Evolutionary conservation across 306 rosid genomes (phyloP).

Genomic region (Rubus parviflorus): DNA sequence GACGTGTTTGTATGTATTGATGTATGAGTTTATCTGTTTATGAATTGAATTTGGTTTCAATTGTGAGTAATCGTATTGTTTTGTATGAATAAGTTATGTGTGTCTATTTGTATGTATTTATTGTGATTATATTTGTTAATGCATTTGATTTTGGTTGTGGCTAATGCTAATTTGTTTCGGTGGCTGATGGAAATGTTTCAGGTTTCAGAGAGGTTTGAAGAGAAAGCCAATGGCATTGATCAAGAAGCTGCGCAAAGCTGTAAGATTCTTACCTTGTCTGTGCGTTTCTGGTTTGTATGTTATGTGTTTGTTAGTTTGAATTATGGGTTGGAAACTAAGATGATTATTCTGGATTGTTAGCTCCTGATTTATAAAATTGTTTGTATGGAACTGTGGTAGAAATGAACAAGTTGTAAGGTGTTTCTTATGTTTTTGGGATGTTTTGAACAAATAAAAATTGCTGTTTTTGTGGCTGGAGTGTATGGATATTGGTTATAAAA

Average conservation of each 20-base stretch:
- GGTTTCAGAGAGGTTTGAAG: conserved; percentile 90
- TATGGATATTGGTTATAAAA: not conserved
- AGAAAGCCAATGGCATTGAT: conserved; percentile 92
- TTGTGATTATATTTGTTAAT: not conserved
- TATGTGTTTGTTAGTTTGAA: not conserved
- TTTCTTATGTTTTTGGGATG: not conserved
- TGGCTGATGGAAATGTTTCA: conserved; percentile 11
- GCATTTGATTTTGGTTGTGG: not conserved
- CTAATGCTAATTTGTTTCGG: not conserved
- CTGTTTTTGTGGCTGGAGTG: not conserved
- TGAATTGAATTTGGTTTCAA: not conserved
- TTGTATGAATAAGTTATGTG: not conserved
- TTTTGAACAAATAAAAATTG: not conserved
- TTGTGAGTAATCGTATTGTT: not conserved
- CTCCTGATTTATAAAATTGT: not conserved
- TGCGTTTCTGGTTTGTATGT: not conserved
- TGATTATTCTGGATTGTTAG: not conserved
- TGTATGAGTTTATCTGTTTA: too few relatives aligned
- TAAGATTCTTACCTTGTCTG: conserved; percentile 11
- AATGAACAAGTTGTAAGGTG: not conserved
- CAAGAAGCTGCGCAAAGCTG: conserved; percentile 94
- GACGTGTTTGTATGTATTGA: not conserved
- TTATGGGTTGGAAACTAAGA: not conserved
- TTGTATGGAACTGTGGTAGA: not conserved
- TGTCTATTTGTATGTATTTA: not conserved